A percentile compares a stretch with the other conserved stretches of the same genome.
phyloP scores from a whole-genome alignment of 176 grass and related monocot species.

The Cymbopogon citratus region DNA sequence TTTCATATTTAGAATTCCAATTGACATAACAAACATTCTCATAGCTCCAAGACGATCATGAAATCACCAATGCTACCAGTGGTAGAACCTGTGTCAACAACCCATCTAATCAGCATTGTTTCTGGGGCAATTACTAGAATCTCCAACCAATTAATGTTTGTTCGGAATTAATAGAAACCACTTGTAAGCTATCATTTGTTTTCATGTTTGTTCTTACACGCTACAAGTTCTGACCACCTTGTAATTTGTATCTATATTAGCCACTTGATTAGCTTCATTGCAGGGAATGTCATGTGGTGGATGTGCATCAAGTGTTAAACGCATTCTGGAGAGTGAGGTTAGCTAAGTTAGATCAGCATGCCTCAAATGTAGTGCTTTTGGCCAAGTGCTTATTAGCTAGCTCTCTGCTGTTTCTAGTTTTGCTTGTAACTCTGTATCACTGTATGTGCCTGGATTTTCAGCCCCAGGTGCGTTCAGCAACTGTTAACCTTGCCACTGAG shows the following conservation, averaged over 20 bases:
- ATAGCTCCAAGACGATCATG: not conserved
- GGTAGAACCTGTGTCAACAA: not conserved
- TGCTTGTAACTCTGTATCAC: slow-evolving; percentile 27
- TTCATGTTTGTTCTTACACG: not conserved
- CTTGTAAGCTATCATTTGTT: not conserved
- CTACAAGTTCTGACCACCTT: not conserved
- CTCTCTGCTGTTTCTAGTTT: not conserved
- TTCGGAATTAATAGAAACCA: not conserved
- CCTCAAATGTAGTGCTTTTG: not conserved
- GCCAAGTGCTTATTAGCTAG: slow-evolving; percentile 16
- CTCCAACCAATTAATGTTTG: not conserved
- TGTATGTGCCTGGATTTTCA: slow-evolving; percentile 38
- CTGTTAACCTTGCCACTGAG: slow-evolving; percentile 92
- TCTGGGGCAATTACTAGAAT: not conserved
- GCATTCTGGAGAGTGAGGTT: slow-evolving; percentile 90
- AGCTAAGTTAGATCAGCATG: slow-evolving; percentile 5
- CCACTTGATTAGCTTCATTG: slow-evolving; percentile 30
- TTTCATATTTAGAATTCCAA: not conserved
- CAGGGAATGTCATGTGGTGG: slow-evolving; percentile 97
- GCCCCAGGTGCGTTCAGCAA: slow-evolving; percentile 73
- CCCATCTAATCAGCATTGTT: not conserved
- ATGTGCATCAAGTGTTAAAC: slow-evolving; percentile 88
- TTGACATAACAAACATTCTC: not conserved
- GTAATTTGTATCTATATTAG: slow-evolving; percentile 12
- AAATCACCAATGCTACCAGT: not conserved